Base-by-base conservation (phyloP, 371 early-diverging fungal species). In the Mortierella polycephala region DNA sequence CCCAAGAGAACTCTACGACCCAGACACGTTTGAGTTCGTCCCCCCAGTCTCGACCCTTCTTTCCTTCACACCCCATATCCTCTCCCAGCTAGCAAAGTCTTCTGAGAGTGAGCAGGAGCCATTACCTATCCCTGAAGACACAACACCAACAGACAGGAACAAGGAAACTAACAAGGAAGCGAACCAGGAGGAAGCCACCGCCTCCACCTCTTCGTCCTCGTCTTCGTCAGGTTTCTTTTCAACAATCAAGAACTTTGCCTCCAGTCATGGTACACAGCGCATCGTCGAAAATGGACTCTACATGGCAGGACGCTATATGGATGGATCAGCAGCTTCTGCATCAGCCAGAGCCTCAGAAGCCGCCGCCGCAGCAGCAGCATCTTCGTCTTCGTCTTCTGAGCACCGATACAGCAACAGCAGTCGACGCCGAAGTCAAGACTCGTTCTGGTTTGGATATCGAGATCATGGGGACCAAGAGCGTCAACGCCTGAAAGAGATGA, bases 11-110 rank as follows among this genome's bases (percentile, higher is more conserved):
- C 70, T 88, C 21, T 88, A 87, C 54, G 77, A 86, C 60, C 74
- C 75, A 12, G 81, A 84, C 53, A 82, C 82, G 2, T 71, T 83
- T 21, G 84, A 85, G 55, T 88, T 87, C 64, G 83, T 85, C 41
- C 75, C 84, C 10, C 87, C 87, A 18, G 73, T 88, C 64, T 82
- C 83, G 7, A 87, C 87, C 6, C 67, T 88, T 23, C 73, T 88
- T 13, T 81, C 85, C 58, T 88, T 87, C 63, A 81, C 86, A 0
- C 89, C 89, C 12, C 86, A 86, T 59, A 88, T 88, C 66, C 74
- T 88, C 10, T 81, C 81, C 14, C 82, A 88, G 60, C 70, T 88
- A 20, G 67, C 71, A 62, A 85, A 71, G 56, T 40, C 62, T 12
- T 51, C 74, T 13, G 74, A 74, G 23, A 44, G 59, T 10, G 55